Evolutionary conservation across 1,284 basidiomycete species (phyloP).

Genomic region (Irpex sp.): DNA sequence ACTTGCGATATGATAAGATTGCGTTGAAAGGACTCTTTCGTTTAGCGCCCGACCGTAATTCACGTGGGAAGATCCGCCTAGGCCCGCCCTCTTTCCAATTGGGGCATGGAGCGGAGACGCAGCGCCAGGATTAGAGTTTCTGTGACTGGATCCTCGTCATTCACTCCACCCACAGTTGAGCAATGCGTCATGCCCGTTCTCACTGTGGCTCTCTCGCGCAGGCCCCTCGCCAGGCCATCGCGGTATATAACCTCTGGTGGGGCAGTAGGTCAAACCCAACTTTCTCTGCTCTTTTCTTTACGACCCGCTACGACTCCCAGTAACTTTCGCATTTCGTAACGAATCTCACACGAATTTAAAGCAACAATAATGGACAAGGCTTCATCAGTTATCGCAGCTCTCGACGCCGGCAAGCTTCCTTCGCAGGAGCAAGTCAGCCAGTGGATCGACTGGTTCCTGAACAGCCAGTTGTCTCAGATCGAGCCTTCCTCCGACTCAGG

Average conservation of each 20-base stretch:
- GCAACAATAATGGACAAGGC: slow-evolving; percentile 48
- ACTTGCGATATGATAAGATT: too few species aligned
- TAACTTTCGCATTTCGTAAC: background rate
- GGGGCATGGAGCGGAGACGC: background rate
- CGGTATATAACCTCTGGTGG: background rate
- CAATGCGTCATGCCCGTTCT: background rate
- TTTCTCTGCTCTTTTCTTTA: background rate
- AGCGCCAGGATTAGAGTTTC: background rate
- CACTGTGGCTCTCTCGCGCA: background rate
- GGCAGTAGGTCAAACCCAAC: background rate
- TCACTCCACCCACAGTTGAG: background rate
- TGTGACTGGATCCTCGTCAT: background rate
- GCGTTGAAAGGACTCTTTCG: too few species aligned
- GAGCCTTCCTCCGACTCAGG: slow-evolving; percentile 34
- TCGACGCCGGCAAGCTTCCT: slow-evolving; percentile 64
- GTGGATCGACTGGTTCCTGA: slow-evolving; percentile 48
- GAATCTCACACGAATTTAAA: slow-evolving; percentile 1
- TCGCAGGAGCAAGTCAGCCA: slow-evolving; percentile 48
- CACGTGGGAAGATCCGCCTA: background rate
- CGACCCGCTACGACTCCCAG: background rate
- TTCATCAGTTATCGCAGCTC: slow-evolving; percentile 54
- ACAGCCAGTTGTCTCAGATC: slow-evolving; percentile 41
- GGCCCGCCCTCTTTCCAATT: background rate
- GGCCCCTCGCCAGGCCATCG: background rate
- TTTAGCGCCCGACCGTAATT: background rate